Percentiles rank a stretch among this genome's conserved stretches.
Conservation (phyloP, 805 yeast species). For the Isabelozyma heimii region DNA sequence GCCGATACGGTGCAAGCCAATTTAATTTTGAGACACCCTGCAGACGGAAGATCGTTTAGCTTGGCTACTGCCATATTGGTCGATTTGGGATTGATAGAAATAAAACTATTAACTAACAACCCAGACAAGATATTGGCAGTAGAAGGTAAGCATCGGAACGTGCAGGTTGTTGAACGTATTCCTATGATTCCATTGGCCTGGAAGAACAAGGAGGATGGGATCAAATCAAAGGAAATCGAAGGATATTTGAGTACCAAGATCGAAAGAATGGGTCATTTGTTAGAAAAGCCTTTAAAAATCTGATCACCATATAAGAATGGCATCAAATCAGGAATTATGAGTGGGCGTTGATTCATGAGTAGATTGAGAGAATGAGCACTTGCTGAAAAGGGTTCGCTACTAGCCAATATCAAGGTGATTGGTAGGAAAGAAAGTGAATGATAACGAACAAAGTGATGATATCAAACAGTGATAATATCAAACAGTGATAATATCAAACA, state of each 20-base stretch:
- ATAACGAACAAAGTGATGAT: too few species aligned
- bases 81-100: constrained; percentile 72
- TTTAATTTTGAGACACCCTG: constrained; percentile 89
- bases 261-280: constrained; percentile 94
- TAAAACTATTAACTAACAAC: constrained; percentile 84
- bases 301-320: constrained; percentile 4
- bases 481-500: too few species aligned
- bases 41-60: constrained; percentile 93
- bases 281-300: constrained; percentile 46
- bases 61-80: constrained; percentile 89
- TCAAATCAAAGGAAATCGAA: constrained; percentile 81
- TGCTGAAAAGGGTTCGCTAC: too few species aligned
- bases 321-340: background rate
- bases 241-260: constrained; percentile 92
- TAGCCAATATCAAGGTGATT: too few species aligned
- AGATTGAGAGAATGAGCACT: background rate
- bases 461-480: too few species aligned
- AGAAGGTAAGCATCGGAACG: constrained; percentile 75
- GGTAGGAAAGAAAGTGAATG: too few species aligned
- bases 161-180: constrained; percentile 80
- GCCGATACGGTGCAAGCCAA: constrained; percentile 99
- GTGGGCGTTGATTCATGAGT: background rate
- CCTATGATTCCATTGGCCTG: constrained; percentile 98
- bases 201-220: constrained; percentile 57
- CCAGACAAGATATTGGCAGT: constrained; percentile 96